Base-by-base conservation (phyloP, 2,329 filamentous ascomycete genomes). In the Dactylellina sp. region DNA sequence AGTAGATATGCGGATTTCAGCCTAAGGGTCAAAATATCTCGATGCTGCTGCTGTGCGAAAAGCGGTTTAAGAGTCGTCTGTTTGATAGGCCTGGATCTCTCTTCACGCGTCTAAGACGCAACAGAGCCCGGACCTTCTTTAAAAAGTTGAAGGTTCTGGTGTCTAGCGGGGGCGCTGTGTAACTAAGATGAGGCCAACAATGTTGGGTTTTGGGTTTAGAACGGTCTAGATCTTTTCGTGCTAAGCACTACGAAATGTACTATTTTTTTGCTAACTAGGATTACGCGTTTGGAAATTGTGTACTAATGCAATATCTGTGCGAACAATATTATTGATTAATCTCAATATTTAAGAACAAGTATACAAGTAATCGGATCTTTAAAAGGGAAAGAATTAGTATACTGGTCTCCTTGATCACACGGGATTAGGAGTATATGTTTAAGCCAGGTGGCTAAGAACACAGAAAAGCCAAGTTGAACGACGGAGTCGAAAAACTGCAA, bases 401-500 rank as follows among this genome's bases (percentile, higher is more conserved):
- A 46, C 61, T 40, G 50, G 20, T 35, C 52, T 39, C 63, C 63
- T 44, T 24, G 22, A 35, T 49, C 39, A 25, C 22, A 39, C 63
- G 63, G 63, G 39, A 42, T 46, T 24, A 60, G 42, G 37, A 47
- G 14, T 7, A 32, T 57, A 25, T 25, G 28, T 57, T 40, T 11
- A 20, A 32, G 52, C 20, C 2, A 14, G 32, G 52, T 44, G 53
- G 53, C 53, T 55, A n/a, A 40, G 18, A 12, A 40, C 22, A 16
- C 35, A 12, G 52, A 16, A 42, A 57, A 20, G 39, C 35, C 22
- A 68, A 46, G 44, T 25, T 20, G 35, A 18, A 35, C 39, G 22
- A 37, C 49, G 42, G 46, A 39, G n/a, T 18, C 59, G 24, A 18
- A 24, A 59, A 68, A 68, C 35, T 68, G 35, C 63, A 68, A 68